These are phyloP conservation scores for Sporothrix protearum DNA, from an alignment of 2,329 filamentous ascomycete genomes.

Conservation along the genomic window DNA sequence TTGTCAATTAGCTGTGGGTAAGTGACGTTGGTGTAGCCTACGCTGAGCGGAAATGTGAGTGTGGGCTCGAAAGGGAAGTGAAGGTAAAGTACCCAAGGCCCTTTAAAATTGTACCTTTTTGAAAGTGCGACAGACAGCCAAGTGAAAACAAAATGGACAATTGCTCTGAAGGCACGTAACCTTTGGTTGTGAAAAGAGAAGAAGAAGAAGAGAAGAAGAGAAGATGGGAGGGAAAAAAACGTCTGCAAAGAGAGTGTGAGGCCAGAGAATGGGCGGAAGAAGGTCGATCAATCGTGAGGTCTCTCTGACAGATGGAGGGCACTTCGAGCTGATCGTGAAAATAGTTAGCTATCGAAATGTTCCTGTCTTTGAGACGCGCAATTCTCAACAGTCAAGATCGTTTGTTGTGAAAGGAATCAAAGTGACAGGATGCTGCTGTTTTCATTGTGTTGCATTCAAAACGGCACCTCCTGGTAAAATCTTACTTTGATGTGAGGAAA, in stretches of 20 bases:
- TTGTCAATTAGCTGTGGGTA: background rate
- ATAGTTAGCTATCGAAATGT: background rate
- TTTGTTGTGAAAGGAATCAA: background rate
- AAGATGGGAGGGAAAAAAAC: background rate
- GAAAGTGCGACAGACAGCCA: background rate
- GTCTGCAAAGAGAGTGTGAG: background rate
- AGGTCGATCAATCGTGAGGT: background rate
- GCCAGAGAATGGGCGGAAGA: too few species aligned
- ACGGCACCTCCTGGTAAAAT: background rate
- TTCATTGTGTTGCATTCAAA: background rate
- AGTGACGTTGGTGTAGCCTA: background rate
- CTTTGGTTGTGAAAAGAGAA: background rate
- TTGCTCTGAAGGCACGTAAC: background rate
- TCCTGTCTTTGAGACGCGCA: background rate
- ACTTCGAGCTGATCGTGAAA: background rate
- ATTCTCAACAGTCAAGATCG: background rate
- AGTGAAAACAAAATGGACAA: background rate
- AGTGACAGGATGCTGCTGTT: background rate
- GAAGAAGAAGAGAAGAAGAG: background rate
- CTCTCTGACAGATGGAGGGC: background rate
- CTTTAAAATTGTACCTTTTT: background rate
- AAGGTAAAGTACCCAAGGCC: background rate
- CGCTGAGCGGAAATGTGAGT: background rate
- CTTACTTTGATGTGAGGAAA: background rate
- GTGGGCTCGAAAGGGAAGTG: background rate